Evolutionary conservation across 371 early-diverging fungal genomes (phyloP), one percentile per base, ranked within the genome.

Genomic region (Blakeslea trispora): DNA sequence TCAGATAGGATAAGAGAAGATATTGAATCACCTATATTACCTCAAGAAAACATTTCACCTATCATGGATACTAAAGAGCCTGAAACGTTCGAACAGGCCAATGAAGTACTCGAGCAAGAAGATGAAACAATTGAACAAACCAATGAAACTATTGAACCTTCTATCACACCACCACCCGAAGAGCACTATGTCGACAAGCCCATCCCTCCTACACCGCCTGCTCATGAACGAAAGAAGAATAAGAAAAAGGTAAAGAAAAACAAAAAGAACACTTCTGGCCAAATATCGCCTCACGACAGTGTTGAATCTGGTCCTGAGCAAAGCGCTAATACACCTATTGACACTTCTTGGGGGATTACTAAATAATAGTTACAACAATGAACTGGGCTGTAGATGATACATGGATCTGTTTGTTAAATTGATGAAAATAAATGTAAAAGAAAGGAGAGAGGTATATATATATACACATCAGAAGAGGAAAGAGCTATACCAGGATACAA

Each of bases 81-180:
- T 41, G 39, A 37, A n/a, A 14, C 9, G 4, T 24, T 18, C 0
- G 48, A 55, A 50, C 17, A 34, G n/a, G 32, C 55, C 9, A 39
- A 50, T 10, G 42, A 50, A 6, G n/a, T 34, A 21, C 41, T 35
- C 18, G 17, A 49, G n/a, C 18, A 23, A n/a, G 37, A 50, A 19
- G n/a, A 13, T 17, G 39, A 37, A n/a, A 14, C 9, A 6, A 28
- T 18, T 0, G 48, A 55, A 50, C 17, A 34, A 19, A 32, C 55
- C 9, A 39, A 50, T 10, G 42, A 50, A 6, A 15, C 40, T 15
- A 32, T 61, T n/a, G 56, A 56, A 1, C 62, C 55, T 11, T n/a
- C 40, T 15, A 32, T 61, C 17, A 61, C 62, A 1, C 62, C 62
- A 2, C 62, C 62, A 32, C 62, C 62, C 3, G 62, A 61, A 17